Evolutionary conservation across 306 rosid species (phyloP).

Genomic region (Dalbergia cultrata): DNA sequence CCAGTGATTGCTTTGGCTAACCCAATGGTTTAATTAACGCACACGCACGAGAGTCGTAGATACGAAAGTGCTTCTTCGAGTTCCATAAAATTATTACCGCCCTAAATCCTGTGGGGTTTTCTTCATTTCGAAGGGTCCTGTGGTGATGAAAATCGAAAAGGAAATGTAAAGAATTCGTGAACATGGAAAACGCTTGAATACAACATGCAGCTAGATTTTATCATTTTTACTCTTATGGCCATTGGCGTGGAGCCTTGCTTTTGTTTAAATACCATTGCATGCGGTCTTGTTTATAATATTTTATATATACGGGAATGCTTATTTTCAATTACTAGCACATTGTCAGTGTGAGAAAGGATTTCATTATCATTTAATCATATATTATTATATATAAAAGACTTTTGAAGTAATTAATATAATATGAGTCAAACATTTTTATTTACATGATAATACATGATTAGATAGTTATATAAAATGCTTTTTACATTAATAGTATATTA

Average conservation of each 20-base stretch:
- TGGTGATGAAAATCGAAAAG: not conserved
- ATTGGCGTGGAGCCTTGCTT: not conserved
- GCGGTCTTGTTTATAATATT: too few relatives aligned
- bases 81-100: not conserved
- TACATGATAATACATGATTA: too few relatives aligned
- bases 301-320: too few relatives aligned
- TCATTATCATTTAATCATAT: too few relatives aligned
- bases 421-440: too few relatives aligned
- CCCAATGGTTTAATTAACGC: too few relatives aligned
- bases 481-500: too few relatives aligned
- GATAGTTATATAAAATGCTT: too few relatives aligned
- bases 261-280: slow-evolving; percentile 8
- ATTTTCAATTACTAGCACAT: not conserved
- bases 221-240: not conserved
- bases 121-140: slow-evolving; percentile 44
- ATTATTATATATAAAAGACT: too few relatives aligned
- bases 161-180: slow-evolving; percentile 27
- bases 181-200: slow-evolving; percentile 43
- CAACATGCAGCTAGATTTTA: slow-evolving; percentile 40
- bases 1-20: not conserved
- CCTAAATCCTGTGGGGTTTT: not conserved
- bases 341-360: too few relatives aligned
- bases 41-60: not conserved
- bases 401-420: too few relatives aligned
- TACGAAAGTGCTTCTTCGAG: too few relatives aligned